Conservation (phyloP, 164 flowering plant species). For the Umbilicus rupestris region DNA sequence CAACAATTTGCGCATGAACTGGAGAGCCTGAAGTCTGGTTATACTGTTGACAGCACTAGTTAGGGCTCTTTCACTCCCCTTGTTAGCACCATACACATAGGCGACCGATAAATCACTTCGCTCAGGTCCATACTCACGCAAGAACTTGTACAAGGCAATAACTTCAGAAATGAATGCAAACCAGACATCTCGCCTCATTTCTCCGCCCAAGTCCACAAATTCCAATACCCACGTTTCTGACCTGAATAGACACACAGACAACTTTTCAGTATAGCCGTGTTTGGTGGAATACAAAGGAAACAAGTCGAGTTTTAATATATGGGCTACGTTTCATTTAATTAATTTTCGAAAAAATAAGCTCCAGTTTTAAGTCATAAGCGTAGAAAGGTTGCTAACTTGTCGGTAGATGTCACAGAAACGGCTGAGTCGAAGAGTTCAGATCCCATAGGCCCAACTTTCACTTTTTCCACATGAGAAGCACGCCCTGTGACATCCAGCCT, state of each 20-base stretch:
- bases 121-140: slow-evolving; percentile 69
- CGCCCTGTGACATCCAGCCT: slow-evolving; percentile 62
- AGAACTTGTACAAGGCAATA: slow-evolving; percentile 56
- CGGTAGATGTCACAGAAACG: slow-evolving; percentile 62
- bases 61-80: slow-evolving; percentile 57
- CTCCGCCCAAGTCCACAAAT: slow-evolving; percentile 89
- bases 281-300: not conserved
- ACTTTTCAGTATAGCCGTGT: not conserved
- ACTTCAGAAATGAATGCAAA: slow-evolving; percentile 79
- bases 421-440: slow-evolving; percentile 80
- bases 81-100: slow-evolving; percentile 65
- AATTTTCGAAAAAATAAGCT: not conserved
- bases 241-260: slow-evolving; percentile 27
- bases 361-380: not conserved
- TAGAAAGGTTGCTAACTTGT: slow-evolving; percentile 54
- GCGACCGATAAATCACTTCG: slow-evolving; percentile 49
- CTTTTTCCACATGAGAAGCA: slow-evolving; percentile 52
- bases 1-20: slow-evolving; percentile 51
- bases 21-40: slow-evolving; percentile 82
- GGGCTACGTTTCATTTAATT: not conserved
- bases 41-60: slow-evolving; percentile 52
- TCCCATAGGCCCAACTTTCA: slow-evolving; percentile 89
- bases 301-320: not conserved
- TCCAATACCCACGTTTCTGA: slow-evolving; percentile 68
- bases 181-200: slow-evolving; percentile 95